Conservation (phyloP, 352 stramenopile species). For the Thalassiosira livingstoniorum region DNA sequence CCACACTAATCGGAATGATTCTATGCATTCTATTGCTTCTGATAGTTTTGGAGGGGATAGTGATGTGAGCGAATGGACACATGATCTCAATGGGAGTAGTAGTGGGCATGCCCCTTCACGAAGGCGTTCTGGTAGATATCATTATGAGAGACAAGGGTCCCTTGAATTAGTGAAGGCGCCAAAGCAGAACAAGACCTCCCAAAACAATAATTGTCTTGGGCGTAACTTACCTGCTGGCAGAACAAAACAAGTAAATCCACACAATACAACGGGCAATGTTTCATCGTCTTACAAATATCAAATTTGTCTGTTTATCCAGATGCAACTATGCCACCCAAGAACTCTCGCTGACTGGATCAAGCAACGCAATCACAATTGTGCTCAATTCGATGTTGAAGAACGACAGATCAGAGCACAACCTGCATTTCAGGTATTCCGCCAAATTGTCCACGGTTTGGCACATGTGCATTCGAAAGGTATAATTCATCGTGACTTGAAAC, state of each 20-base stretch:
- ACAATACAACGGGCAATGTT: neutral
- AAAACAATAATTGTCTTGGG: no score
- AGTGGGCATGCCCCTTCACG: neutral
- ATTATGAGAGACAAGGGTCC: conserved; percentile 2
- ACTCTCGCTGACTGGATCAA: conserved; percentile 81
- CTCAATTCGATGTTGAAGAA: conserved; percentile 41
- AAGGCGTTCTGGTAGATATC: neutral
- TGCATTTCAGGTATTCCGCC: conserved; percentile 73
- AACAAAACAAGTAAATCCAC: no score
- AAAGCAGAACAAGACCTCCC: conserved; percentile 4
- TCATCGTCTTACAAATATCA: conserved; percentile 71
- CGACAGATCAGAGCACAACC: conserved; percentile 44
- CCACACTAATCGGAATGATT: conserved; percentile 12
- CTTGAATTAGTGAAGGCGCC: conserved; percentile 24
- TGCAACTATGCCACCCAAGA: conserved; percentile 80
- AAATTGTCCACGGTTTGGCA: conserved; percentile 73
- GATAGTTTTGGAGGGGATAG: conserved; percentile 41
- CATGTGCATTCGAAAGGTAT: conserved; percentile 84
- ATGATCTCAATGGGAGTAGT: conserved; percentile 28
- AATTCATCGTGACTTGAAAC: conserved; percentile 85
- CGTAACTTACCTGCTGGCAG: no score
- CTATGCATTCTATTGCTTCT: conserved; percentile 18
- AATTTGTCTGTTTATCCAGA: conserved; percentile 85
- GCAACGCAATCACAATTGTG: conserved; percentile 55
- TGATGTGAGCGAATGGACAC: conserved; percentile 59